Evolutionary conservation across 163 green algal species (phyloP).

Genomic region (Volvox carteri): DNA sequence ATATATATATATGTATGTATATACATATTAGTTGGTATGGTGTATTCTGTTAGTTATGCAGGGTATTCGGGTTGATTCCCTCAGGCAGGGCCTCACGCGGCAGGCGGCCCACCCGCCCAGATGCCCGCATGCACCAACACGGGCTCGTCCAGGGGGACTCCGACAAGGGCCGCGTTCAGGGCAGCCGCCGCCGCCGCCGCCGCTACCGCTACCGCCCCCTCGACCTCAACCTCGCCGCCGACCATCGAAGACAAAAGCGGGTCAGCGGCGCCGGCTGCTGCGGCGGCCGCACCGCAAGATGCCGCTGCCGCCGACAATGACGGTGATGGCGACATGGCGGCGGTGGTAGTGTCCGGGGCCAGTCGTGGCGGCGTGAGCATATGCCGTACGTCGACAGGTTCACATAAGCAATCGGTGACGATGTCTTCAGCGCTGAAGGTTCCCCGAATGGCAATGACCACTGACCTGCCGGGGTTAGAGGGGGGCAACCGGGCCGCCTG

Average conservation of each 20-base stretch:
- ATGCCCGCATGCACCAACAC: conserved; percentile 51
- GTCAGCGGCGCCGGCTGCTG: too few relatives aligned
- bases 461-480: conserved; percentile 52
- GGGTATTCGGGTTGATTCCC: too few relatives aligned
- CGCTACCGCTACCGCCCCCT: not conserved
- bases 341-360: too few relatives aligned
- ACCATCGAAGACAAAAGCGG: too few relatives aligned
- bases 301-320: not conserved
- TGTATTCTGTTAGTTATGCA: too few relatives aligned
- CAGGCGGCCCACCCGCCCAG: conserved; percentile 53
- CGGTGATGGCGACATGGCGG: not conserved
- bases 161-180: not conserved
- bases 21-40: not conserved
- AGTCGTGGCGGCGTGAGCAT: not conserved
- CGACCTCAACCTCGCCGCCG: not conserved
- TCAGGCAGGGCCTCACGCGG: too few relatives aligned
- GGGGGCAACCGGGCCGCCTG: too few relatives aligned
- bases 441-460: conserved; percentile 79
- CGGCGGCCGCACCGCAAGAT: too few relatives aligned
- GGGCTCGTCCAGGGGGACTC: not conserved
- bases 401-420: conserved; percentile 74
- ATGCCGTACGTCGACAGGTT: conserved; percentile 58
- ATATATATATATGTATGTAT: not conserved
- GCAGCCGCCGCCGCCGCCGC: not conserved
- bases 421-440: conserved; percentile 76